Evolutionary conservation across 108 stramenopile genomes (phyloP).

Genomic region (Cyclotella sp.): DNA sequence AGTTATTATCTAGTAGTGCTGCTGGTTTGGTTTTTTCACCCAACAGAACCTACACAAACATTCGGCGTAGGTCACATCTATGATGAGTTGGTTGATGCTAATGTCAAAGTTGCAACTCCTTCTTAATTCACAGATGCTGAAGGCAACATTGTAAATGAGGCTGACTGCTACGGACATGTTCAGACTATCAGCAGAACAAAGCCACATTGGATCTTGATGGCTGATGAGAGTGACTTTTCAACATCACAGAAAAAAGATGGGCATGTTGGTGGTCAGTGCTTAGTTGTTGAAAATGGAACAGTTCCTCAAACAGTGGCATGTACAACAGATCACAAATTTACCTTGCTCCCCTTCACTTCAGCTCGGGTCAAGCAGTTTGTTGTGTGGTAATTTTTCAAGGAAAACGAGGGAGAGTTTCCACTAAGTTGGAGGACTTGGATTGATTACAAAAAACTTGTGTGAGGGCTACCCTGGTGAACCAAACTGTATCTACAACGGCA

Average conservation of each 20-base stretch:
- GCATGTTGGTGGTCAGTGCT: not conserved
- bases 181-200: not conserved
- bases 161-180: no score
- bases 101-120: not conserved
- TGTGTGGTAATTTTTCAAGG: slow-evolving; percentile 30
- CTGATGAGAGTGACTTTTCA: no score
- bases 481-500: slow-evolving; percentile 24
- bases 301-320: not conserved
- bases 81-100: slow-evolving; percentile 30
- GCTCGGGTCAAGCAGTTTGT: no score
- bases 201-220: slow-evolving; percentile 7
- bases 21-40: no score
- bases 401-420: slow-evolving; percentile 1
- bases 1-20: no score
- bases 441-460: slow-evolving; percentile 11
- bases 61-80: no score
- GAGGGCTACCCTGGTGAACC: slow-evolving; percentile 17
- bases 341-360: slow-evolving; percentile 26
- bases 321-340: no score
- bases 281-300: slow-evolving; percentile 1
- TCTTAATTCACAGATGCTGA: not conserved
- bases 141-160: not conserved
- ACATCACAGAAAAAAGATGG: no score
- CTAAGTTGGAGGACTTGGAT: slow-evolving; percentile 3
- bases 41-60: no score